These are phyloP conservation scores for Linderina pennispora DNA, from an alignment of 192 early-diverging fungal genomes.

Conservation along the genomic window DNA sequence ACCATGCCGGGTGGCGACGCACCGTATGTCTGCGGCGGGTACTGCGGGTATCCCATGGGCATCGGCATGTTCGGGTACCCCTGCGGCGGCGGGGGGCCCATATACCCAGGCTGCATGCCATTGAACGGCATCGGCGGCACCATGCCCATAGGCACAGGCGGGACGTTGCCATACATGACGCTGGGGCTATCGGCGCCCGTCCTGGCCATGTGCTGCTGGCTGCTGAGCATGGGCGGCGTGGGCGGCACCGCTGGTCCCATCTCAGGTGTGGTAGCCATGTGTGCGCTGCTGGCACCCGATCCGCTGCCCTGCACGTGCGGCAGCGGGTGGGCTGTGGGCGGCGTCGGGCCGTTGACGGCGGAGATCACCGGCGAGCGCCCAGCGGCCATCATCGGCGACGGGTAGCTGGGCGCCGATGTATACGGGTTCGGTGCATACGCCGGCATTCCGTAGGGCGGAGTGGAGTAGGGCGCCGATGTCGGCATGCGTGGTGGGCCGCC, in stretches of 20 bases:
- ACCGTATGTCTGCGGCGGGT: constrained; percentile 21
- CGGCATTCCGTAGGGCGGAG: constrained; percentile 5
- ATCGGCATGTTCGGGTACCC: constrained; percentile 34
- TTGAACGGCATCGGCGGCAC: constrained; percentile 36
- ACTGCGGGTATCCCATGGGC: constrained; percentile 43
- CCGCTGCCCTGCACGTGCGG: constrained; percentile 11
- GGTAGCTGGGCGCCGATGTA: constrained; percentile 21
- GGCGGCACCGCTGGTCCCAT: constrained; percentile 19
- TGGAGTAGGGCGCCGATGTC: constrained; percentile 14
- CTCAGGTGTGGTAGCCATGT: constrained; percentile 25
- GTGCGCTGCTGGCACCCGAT: constrained; percentile 3
- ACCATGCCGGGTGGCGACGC: constrained; percentile 34
- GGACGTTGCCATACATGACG: constrained; percentile 24
- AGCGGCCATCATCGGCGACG: constrained; percentile 22
- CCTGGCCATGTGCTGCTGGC: constrained; percentile 8
- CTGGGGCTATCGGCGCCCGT: constrained; percentile 25
- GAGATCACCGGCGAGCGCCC: constrained; percentile 27
- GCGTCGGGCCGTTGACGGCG: constrained; percentile 9
- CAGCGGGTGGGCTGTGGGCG: constrained; percentile 15
- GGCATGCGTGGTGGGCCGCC: constrained; percentile 19
- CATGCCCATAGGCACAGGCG: constrained; percentile 41
- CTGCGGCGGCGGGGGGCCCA: constrained; percentile 30
- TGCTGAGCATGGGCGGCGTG: constrained; percentile 4
- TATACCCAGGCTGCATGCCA: constrained; percentile 35
- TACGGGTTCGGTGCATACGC: constrained; percentile 19